phyloP scores from a whole-genome alignment of 257 asterid genomes.

The Solanum virginianum region DNA sequence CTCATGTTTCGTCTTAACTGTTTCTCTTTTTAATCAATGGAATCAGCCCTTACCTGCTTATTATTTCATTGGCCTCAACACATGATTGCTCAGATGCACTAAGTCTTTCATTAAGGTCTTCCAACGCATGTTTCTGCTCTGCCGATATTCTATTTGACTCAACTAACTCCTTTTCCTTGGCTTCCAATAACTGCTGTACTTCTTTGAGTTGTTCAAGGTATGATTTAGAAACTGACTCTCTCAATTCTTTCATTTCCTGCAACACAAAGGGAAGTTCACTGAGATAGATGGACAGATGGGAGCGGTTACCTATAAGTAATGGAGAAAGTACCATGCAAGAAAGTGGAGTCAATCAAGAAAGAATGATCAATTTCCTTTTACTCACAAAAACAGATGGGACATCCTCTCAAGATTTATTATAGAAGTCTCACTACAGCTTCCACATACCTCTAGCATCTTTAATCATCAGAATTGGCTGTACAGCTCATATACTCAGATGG shows the following conservation, averaged over 20 bases:
- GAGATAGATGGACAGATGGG: background rate
- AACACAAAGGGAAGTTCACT: constrained; percentile 1
- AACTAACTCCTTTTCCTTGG: constrained; percentile 52
- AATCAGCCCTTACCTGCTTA: constrained; percentile 48
- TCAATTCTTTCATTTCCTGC: constrained; percentile 65
- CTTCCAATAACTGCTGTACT: constrained; percentile 47
- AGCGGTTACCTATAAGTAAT: background rate
- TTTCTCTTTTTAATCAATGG: background rate
- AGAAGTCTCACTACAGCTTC: background rate
- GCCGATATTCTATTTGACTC: constrained; percentile 46
- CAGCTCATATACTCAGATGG: background rate
- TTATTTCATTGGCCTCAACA: constrained; percentile 86
- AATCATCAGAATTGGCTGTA: background rate
- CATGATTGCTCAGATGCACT: constrained; percentile 68
- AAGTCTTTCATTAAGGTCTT: constrained; percentile 71
- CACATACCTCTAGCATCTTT: background rate
- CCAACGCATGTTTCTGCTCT: constrained; percentile 71
- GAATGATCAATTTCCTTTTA: background rate
- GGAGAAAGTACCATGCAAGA: background rate
- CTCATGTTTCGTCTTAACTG: background rate
- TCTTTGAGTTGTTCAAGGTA: constrained; percentile 49
- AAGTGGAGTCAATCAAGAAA: background rate
- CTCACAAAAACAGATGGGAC: background rate
- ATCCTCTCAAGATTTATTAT: background rate
- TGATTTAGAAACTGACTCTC: constrained; percentile 64